Evolutionary conservation across 2,329 filamentous ascomycete genomes (phyloP).

Genomic region (Xylaria sp.): DNA sequence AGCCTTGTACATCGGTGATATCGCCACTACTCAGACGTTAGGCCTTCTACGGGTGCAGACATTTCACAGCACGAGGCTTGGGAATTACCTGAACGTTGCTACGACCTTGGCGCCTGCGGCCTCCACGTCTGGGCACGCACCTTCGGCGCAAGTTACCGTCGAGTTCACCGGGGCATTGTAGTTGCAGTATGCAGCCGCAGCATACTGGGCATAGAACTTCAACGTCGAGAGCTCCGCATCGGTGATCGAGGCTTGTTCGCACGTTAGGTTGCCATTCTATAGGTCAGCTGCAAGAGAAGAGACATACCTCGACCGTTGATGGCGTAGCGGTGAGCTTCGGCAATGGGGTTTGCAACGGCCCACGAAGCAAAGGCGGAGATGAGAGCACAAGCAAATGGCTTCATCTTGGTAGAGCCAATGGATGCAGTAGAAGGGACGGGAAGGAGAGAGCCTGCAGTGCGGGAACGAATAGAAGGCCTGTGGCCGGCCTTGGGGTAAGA

Average conservation of each 20-base stretch:
- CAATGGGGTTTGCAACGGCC: slow-evolving; percentile 28
- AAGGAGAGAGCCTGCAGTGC: background rate
- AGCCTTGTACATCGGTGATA: slow-evolving; percentile 51
- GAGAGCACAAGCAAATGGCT: slow-evolving; percentile 31
- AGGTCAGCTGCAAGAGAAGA: background rate
- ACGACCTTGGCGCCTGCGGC: slow-evolving; percentile 47
- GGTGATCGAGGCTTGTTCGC: slow-evolving; percentile 31
- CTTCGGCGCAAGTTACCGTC: slow-evolving; percentile 45
- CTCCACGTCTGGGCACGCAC: slow-evolving; percentile 49
- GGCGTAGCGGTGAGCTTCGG: slow-evolving; percentile 12
- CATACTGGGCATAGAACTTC: slow-evolving; percentile 54
- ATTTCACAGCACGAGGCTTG: background rate
- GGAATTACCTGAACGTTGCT: slow-evolving; percentile 44
- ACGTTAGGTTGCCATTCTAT: slow-evolving; percentile 9
- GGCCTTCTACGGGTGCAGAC: slow-evolving; percentile 1
- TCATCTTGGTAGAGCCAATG: slow-evolving; percentile 29
- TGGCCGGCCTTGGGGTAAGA: background rate
- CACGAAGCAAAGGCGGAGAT: slow-evolving; percentile 31
- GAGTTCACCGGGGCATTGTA: slow-evolving; percentile 42
- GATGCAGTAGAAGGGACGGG: background rate
- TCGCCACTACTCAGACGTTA: slow-evolving; percentile 39
- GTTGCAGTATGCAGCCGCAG: slow-evolving; percentile 59
- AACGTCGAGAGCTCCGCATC: slow-evolving; percentile 43
- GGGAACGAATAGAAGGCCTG: background rate
- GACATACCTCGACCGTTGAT: slow-evolving; percentile 42